Percentiles rank a stretch among this genome's conserved stretches.
phyloP scores from a whole-genome alignment of 768 basidiomycete genomes.

The Lentinula detonsa region DNA sequence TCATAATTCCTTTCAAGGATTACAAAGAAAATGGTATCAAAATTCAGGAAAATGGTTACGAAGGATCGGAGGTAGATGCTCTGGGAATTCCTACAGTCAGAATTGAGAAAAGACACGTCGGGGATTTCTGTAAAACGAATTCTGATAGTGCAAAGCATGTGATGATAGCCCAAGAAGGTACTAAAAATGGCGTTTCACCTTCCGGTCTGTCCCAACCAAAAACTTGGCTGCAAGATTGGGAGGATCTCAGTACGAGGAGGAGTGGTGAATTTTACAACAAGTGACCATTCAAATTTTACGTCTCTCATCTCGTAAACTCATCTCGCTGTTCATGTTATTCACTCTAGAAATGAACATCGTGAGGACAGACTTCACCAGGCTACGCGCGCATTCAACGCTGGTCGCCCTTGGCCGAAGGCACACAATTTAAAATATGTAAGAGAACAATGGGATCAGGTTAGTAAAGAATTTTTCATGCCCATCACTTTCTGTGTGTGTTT shows the following conservation, averaged over 20 bases:
- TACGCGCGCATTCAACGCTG: conserved; percentile 16
- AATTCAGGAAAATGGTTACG: conserved; percentile 43
- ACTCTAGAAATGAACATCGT: background rate
- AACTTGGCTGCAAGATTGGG: background rate
- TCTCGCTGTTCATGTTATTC: too few relatives aligned
- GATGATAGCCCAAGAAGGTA: background rate
- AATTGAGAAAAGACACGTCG: conserved; percentile 40
- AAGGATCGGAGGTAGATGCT: conserved; percentile 59
- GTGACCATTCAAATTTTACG: background rate
- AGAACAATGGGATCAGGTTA: conserved; percentile 62
- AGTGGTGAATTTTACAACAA: background rate
- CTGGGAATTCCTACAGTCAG: conserved; percentile 62
- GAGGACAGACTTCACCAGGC: conserved; percentile 20
- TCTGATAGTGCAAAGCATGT: conserved; percentile 18
- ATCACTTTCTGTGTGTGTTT: background rate
- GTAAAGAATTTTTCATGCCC: background rate
- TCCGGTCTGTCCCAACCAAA: conserved; percentile 29
- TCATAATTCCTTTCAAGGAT: conserved; percentile 47
- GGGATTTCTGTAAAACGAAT: conserved; percentile 52
- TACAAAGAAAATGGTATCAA: conserved; percentile 46
- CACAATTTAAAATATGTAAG: conserved; percentile 23
- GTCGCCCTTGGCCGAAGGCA: conserved; percentile 18
- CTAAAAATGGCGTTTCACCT: background rate
- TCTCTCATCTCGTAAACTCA: background rate
- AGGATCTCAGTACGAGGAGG: background rate